These are phyloP conservation scores for Stereocaulon alpinum DNA, from an alignment of 495 filamentous ascomycete species.

Conservation along the genomic window DNA sequence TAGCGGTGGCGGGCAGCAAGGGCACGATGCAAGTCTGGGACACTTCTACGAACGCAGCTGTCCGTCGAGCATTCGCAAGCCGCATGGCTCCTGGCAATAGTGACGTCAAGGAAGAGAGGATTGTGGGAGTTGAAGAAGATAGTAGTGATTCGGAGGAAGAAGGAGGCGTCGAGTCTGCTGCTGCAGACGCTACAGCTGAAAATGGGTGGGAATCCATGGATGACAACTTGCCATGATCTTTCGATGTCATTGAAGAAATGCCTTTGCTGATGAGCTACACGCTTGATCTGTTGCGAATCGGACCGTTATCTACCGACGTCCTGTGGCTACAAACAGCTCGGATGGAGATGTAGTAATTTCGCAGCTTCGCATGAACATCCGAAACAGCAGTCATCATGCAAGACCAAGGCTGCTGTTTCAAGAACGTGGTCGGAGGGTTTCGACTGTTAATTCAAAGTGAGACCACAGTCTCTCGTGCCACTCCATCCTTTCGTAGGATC, in stretches of 20 bases:
- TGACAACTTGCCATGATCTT: constrained; percentile 46
- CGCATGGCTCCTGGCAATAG: constrained; percentile 50
- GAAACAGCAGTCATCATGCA: background rate
- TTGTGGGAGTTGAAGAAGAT: constrained; percentile 58
- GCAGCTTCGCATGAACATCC: background rate
- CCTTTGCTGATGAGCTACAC: background rate
- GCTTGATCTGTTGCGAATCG: constrained; percentile 5
- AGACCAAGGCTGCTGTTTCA: background rate
- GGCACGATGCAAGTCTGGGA: constrained; percentile 93
- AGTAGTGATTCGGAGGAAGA: constrained; percentile 55
- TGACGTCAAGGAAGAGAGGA: constrained; percentile 59
- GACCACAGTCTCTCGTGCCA: background rate
- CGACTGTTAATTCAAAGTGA: background rate
- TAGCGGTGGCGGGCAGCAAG: constrained; percentile 92
- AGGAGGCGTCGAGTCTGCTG: constrained; percentile 46
- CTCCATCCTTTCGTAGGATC: background rate
- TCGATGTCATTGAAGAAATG: background rate
- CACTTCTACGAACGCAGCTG: constrained; percentile 83
- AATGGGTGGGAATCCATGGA: constrained; percentile 82
- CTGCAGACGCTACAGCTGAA: constrained; percentile 31
- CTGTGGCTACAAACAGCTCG: background rate
- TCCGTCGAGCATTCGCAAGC: constrained; percentile 76
- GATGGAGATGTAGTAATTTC: background rate
- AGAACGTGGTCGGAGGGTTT: background rate
- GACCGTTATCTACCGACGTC: background rate